These are phyloP conservation scores for Colletotrichum lupini DNA, from an alignment of 2,329 filamentous ascomycete genomes.

Conservation along the genomic window DNA sequence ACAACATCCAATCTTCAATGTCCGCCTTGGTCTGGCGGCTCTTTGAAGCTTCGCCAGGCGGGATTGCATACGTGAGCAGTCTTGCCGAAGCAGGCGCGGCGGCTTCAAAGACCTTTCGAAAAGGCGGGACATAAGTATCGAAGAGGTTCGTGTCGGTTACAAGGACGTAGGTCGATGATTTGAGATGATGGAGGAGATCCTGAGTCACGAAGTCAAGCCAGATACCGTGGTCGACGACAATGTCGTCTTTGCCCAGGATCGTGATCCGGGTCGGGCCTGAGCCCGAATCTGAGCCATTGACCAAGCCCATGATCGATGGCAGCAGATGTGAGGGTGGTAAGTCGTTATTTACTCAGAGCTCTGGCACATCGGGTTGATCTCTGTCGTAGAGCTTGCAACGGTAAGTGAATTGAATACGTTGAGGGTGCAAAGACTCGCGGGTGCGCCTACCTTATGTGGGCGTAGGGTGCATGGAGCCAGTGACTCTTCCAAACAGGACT, in stretches of 20 bases:
- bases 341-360: neutral
- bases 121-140: constrained; percentile 82
- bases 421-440: neutral
- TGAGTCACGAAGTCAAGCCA: constrained; percentile 85
- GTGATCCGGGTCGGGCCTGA: constrained; percentile 70
- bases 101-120: constrained; percentile 60
- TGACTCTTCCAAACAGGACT: neutral
- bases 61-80: constrained; percentile 86
- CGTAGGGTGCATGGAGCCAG: neutral
- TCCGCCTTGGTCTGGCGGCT: constrained; percentile 92
- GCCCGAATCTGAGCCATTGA: constrained; percentile 33
- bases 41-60: constrained; percentile 94
- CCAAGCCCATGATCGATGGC: constrained; percentile 26
- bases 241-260: constrained; percentile 90
- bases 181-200: constrained; percentile 81
- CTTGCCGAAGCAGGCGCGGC: constrained; percentile 61
- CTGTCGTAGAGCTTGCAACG: neutral
- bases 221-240: constrained; percentile 90
- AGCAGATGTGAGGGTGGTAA: neutral
- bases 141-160: constrained; percentile 96
- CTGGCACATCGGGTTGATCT: constrained; percentile 11
- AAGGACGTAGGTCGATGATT: constrained; percentile 92
- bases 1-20: constrained; percentile 97
- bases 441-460: neutral
- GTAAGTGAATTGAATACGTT: neutral